A percentile compares a stretch with the other conserved stretches of the same genome.
Evolutionary conservation across 495 filamentous ascomycete species (phyloP).

Genomic region (Neurospora sp.): DNA sequence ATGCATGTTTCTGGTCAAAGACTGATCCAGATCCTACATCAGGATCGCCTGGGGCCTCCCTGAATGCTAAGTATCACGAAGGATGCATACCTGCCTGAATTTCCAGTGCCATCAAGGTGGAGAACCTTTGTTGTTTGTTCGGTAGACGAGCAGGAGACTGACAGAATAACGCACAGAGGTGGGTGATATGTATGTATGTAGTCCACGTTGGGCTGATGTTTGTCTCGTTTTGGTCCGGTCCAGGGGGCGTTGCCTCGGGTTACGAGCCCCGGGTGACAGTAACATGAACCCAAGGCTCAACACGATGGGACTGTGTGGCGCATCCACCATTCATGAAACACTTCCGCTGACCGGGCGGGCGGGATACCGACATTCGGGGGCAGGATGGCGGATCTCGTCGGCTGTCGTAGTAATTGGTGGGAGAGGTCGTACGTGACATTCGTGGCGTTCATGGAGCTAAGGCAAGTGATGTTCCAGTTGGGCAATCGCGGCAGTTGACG

Average conservation of each 20-base stretch:
- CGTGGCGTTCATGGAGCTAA: neutral
- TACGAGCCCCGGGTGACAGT: neutral
- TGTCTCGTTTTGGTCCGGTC: neutral
- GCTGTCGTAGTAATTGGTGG: neutral
- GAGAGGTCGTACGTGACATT: neutral
- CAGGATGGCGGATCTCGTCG: neutral
- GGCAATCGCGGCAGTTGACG: neutral
- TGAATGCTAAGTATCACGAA: neutral
- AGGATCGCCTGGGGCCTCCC: neutral
- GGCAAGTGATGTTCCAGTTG: neutral
- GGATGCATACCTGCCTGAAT: neutral
- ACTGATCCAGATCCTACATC: neutral
- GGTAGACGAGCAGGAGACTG: neutral
- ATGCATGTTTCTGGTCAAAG: neutral
- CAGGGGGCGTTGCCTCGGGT: neutral
- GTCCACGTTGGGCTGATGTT: neutral
- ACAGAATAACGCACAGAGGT: neutral
- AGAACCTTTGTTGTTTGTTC: neutral
- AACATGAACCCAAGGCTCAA: neutral
- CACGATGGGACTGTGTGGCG: neutral
- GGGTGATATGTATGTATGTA: neutral
- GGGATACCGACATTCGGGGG: neutral
- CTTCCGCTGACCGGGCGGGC: neutral
- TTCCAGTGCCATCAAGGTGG: neutral
- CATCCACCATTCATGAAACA: neutral